Evolutionary conservation across 2,329 filamentous ascomycete genomes (phyloP).

Genomic region (Phaeosphaeriaceae sp.): DNA sequence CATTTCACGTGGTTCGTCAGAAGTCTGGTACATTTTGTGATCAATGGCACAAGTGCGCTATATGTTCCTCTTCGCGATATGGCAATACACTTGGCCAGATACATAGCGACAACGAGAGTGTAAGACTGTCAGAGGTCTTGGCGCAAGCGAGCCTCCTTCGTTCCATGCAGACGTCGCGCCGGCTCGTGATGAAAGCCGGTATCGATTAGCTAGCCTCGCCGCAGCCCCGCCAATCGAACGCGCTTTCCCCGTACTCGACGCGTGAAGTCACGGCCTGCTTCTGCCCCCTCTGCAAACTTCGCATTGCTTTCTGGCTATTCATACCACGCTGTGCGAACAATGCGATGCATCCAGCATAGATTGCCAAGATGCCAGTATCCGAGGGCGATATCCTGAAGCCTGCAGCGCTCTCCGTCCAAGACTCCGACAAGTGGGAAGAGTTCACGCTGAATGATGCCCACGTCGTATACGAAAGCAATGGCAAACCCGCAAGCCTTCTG

Average conservation of each 20-base stretch:
- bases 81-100: neutral
- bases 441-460: slow-evolving; percentile 69
- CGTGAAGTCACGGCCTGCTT: neutral
- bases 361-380: slow-evolving; percentile 32
- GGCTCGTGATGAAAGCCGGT: neutral
- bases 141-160: neutral
- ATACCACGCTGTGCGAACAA: slow-evolving; percentile 3
- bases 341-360: slow-evolving; percentile 10
- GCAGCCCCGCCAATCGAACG: slow-evolving; percentile 11
- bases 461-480: slow-evolving; percentile 65
- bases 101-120: slow-evolving; percentile 1
- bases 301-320: neutral
- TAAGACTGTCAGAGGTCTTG: neutral
- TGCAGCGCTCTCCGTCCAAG: slow-evolving; percentile 47
- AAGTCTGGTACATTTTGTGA: neutral
- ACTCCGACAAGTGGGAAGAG: slow-evolving; percentile 65
- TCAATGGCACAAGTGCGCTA: neutral
- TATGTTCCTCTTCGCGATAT: neutral
- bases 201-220: neutral
- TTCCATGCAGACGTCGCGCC: neutral
- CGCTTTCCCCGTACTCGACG: slow-evolving; percentile 2
- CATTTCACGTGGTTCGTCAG: neutral
- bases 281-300: neutral
- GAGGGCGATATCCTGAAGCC: slow-evolving; percentile 52
- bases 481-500: slow-evolving; percentile 65